phyloP scores from a whole-genome alignment of 2,329 filamentous ascomycete genomes.

The Ophiostoma montium region DNA sequence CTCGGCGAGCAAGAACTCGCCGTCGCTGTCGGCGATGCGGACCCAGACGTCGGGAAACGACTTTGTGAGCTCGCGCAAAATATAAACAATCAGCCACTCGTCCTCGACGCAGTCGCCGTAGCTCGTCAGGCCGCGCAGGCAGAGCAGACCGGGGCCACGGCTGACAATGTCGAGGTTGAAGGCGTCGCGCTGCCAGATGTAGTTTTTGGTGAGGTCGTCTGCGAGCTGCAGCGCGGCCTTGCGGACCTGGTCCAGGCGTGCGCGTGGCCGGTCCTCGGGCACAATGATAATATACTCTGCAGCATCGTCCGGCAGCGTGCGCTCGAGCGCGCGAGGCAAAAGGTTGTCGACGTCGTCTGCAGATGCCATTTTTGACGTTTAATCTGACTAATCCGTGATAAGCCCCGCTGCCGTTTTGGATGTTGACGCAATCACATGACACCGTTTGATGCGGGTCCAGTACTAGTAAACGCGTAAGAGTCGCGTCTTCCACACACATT shows the following conservation, averaged over 20 bases:
- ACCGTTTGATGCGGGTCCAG: too few species aligned
- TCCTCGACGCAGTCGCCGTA: slow-evolving; percentile 94
- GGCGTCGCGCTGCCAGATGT: slow-evolving; percentile 87
- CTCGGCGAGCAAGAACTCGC: slow-evolving; percentile 90
- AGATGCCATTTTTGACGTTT: neutral
- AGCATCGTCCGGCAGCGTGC: slow-evolving; percentile 58
- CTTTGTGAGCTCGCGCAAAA: slow-evolving; percentile 68
- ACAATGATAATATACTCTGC: slow-evolving; percentile 75
- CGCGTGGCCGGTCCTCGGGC: slow-evolving; percentile 43
- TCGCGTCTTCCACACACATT: too few species aligned
- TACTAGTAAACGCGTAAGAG: neutral
- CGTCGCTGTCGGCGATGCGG: slow-evolving; percentile 72
- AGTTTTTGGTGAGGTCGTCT: slow-evolving; percentile 56
- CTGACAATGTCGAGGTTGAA: slow-evolving; percentile 58
- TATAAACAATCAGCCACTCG: slow-evolving; percentile 91
- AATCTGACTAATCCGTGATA: neutral
- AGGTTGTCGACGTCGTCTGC: neutral
- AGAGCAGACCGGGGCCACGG: slow-evolving; percentile 38
- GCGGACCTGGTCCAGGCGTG: slow-evolving; percentile 56
- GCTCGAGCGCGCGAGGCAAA: neutral
- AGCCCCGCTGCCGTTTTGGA: neutral
- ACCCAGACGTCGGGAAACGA: slow-evolving; percentile 65
- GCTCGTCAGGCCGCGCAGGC: slow-evolving; percentile 64
- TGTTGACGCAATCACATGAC: neutral
- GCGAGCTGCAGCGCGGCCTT: slow-evolving; percentile 51